Evolutionary conservation across 441 rosid species (phyloP), one percentile per base, ranked within the genome.

Genomic region (Dalechampia spathulata): DNA sequence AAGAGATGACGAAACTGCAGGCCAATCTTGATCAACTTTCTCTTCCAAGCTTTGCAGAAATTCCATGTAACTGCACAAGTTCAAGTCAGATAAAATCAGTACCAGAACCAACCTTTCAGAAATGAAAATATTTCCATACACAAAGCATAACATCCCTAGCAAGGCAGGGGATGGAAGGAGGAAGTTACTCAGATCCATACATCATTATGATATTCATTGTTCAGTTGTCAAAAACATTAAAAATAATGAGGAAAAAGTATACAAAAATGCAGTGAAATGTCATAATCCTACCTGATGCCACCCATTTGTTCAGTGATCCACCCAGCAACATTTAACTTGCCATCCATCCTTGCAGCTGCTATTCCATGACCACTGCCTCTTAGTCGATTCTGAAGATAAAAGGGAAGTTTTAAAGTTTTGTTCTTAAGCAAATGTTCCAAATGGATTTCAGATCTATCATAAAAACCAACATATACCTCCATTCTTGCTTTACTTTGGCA

Each of bases 251-350:
- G 13, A 47, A 36, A 37, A 16, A 47, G 5, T 40, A 12, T 11
- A 1, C 8, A 15, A 46, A 8, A 4, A 58, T 15, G 14, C 15
- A 37, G 23, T n/a, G 10, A 55, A 54, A 51, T 3, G 19, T 32
- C 3, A 40, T 48, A 66, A 53, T 62, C 67, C 66, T 52, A 91
- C 96, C 98, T 92, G 73, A 89, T 67, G 73, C 99, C 97, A 70
- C 89, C 84, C 96, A 93, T 93, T 82, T 89, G 99, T 64, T 93
- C 99, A 70, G 96, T 85, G 60, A 93, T 72, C 97, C 96, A 89
- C 60, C 97, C 99, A 5, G 97, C 83, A 69, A 72, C 73, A 62
- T 76, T 93, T 58, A 89, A 71, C 86, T 85, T 89, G 40, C 96
- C 97, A 73, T 87, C 96, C 97, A 93, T 82, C 73, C 99, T 82